Conservation (phyloP, 306 rosid genomes). For the Vigna mungo region DNA sequence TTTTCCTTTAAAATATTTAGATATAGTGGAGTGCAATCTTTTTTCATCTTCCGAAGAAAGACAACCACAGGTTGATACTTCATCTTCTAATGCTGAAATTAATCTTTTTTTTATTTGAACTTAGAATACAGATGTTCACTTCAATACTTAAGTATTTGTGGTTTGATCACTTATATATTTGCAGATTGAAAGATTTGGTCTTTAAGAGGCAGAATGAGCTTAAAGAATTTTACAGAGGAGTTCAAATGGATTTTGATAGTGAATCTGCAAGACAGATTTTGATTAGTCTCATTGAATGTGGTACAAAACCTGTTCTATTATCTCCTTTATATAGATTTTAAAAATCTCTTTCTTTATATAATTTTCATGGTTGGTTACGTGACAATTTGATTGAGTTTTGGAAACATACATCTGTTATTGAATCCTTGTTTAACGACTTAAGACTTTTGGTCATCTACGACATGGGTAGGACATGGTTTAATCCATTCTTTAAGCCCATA, state of each 20-base stretch:
- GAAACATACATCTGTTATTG: background rate
- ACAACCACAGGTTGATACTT: no score
- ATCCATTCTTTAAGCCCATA: background rate
- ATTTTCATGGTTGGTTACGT: slow-evolving; percentile 17
- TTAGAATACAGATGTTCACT: slow-evolving; percentile 28
- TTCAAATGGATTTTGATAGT: slow-evolving; percentile 82
- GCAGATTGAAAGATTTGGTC: slow-evolving; percentile 73
- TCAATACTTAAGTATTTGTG: slow-evolving; percentile 20
- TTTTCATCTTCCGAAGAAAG: no score
- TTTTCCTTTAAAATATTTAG: no score
- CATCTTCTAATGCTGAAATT: no score
- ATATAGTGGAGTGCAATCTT: no score
- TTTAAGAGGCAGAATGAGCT: slow-evolving; percentile 87
- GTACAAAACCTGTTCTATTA: slow-evolving; percentile 45
- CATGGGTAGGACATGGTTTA: background rate
- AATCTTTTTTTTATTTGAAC: slow-evolving; percentile 27
- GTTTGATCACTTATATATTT: slow-evolving; percentile 35
- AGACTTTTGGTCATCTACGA: background rate
- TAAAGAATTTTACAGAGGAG: slow-evolving; percentile 80
- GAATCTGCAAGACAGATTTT: slow-evolving; percentile 72
- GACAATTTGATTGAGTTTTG: background rate
- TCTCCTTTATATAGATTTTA: background rate
- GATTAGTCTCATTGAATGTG: slow-evolving; percentile 72
- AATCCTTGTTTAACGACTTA: background rate
- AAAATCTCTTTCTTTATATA: background rate